These are phyloP conservation scores for Suhomyces terraborum DNA, from an alignment of 1,139 yeast genomes.

Conservation along the genomic window DNA sequence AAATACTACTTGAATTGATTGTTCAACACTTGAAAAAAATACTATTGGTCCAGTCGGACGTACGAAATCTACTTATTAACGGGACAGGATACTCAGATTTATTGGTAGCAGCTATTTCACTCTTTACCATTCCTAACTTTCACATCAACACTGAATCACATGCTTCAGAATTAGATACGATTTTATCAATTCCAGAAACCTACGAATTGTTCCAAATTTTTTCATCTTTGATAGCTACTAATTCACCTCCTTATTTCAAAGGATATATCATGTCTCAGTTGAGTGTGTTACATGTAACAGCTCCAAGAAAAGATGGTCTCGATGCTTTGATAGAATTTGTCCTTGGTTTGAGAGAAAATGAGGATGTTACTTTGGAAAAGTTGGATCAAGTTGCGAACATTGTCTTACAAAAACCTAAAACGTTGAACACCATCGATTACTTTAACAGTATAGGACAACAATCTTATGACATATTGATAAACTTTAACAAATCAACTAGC, in stretches of 20 bases:
- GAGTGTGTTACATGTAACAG: conserved; percentile 54
- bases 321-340: conserved; percentile 72
- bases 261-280: conserved; percentile 47
- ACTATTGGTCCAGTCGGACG: conserved; percentile 48
- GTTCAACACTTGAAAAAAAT: conserved; percentile 36
- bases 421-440: conserved; percentile 49
- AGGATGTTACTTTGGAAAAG: conserved; percentile 63
- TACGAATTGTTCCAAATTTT: conserved; percentile 60
- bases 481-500: conserved; percentile 62
- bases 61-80: conserved; percentile 55
- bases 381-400: conserved; percentile 66
- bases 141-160: conserved; percentile 11
- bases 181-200: conserved; percentile 50
- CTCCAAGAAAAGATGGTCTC: conserved; percentile 64
- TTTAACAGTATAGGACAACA: conserved; percentile 60
- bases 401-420: conserved; percentile 61
- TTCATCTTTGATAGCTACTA: conserved; percentile 49
- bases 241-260: conserved; percentile 39
- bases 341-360: conserved; percentile 74
- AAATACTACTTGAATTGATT: conserved; percentile 33
- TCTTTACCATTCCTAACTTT: conserved; percentile 46
- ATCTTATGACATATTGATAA: conserved; percentile 55
- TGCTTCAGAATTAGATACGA: conserved; percentile 3
- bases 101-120: conserved; percentile 55
- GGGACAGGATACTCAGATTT: conserved; percentile 79